Evolutionary conservation across 2,329 filamentous ascomycete genomes (phyloP).

Genomic region (Neopestalotiopsis clavispora): DNA sequence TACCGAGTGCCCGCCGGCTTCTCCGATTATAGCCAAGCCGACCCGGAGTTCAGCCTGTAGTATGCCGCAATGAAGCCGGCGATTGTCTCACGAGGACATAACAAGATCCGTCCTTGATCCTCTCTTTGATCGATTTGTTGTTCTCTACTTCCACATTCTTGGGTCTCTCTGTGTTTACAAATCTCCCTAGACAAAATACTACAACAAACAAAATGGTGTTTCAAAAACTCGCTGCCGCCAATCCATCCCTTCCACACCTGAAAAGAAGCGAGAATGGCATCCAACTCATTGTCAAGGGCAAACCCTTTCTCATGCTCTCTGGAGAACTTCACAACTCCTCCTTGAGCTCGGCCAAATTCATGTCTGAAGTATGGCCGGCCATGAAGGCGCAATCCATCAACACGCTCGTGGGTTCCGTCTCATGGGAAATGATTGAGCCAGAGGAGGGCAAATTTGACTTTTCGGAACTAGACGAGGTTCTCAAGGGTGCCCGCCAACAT

Average conservation of each 20-base stretch:
- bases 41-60: slow-evolving; percentile 2
- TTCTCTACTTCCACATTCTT: background rate
- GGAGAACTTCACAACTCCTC: slow-evolving; percentile 31
- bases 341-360: slow-evolving; percentile 25
- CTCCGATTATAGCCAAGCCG: background rate
- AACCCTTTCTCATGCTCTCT: slow-evolving; percentile 38
- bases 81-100: background rate
- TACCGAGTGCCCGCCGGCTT: background rate
- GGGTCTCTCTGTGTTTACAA: too few relatives aligned
- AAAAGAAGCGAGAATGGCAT: slow-evolving; percentile 17
- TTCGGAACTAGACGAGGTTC: slow-evolving; percentile 37
- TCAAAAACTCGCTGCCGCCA: background rate
- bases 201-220: background rate
- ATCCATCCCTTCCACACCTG: slow-evolving; percentile 11
- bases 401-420: slow-evolving; percentile 41
- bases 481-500: slow-evolving; percentile 32
- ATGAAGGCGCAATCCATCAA: slow-evolving; percentile 41
- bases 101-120: background rate
- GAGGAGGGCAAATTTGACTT: slow-evolving; percentile 41
- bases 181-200: background rate
- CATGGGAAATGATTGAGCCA: slow-evolving; percentile 44
- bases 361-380: slow-evolving; percentile 26
- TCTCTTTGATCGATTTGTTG: background rate
- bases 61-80: background rate
- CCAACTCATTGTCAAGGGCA: slow-evolving; percentile 42